Evolutionary conservation across 495 filamentous ascomycete genomes (phyloP), one percentile per base, ranked within the genome.

Genomic region (Massariosphaeria phaeospora): DNA sequence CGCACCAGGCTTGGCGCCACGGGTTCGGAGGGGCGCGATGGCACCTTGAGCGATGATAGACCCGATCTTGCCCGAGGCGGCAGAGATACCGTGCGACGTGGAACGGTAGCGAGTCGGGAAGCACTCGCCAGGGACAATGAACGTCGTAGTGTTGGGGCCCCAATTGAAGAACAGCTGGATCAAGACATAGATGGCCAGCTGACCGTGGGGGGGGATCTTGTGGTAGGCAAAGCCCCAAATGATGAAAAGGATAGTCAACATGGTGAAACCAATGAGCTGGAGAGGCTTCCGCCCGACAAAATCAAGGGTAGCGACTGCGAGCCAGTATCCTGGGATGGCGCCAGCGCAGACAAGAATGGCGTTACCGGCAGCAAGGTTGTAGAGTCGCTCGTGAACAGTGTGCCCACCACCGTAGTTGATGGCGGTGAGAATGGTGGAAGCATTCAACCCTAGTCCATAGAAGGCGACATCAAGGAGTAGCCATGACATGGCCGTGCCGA

Each of bases 71-170:
- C 90, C 90, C 2, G 83, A 74, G 0, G 84, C 89, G 11, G 89
- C 90, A 4, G 83, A 88, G 66, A 96, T 77, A 42, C 90, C 90
- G 70, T 95, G 89, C 2, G 85, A 85, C 26, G 87, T 88, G 8
- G 83, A 85, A 2, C 90, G 79, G 66, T 91, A 93, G 36, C 89
- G 82, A 3, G 90, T 95, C 0, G 89, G 90, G 73, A 93, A 96
- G 62, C 82, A 85, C 67, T 96, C 90, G 18, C 88, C 89, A 9
- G 90, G 89, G 0, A 95, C 83, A 62, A 95, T 85, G 73, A 95
- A 95, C 27, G 89, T 95, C 18, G 87, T 95, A 1, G 86, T 76
- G 69, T 95, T 95, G 46, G 90, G 90, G 1, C 89, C 83, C 55
- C 55, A 75, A 63, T 65, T 70, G 56, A 66, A 70, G 68, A 70